phyloP scores from a whole-genome alignment of 305 asterid species.

The Coffea humblotiana region DNA sequence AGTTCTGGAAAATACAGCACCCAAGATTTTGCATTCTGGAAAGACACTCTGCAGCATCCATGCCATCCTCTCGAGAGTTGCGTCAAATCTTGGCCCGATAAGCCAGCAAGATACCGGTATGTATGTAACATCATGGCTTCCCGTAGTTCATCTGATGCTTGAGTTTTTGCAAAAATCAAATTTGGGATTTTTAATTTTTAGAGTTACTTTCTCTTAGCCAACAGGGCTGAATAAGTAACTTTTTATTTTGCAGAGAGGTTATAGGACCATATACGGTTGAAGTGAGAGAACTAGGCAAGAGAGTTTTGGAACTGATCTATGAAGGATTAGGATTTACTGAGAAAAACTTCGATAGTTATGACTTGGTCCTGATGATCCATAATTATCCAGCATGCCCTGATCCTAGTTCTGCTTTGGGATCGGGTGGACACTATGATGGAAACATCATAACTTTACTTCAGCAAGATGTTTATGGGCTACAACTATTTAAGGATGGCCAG shows the following conservation, averaged over 20 bases:
- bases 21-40: neutral
- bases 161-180: neutral
- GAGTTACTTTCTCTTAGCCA: too few relatives aligned
- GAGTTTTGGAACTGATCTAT: conserved; percentile 13
- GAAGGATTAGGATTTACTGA: conserved; percentile 11
- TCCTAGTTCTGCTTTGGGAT: conserved; percentile 12
- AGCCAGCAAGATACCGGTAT: conserved; percentile 10
- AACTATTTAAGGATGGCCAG: conserved; percentile 9
- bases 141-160: too few relatives aligned
- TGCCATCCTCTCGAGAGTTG: conserved; percentile 7
- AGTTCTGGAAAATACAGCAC: neutral
- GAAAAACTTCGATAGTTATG: neutral
- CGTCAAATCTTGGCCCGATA: conserved; percentile 12
- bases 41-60: conserved; percentile 13
- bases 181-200: too few relatives aligned
- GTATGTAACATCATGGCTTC: neutral
- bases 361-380: neutral
- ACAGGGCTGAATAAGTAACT: neutral
- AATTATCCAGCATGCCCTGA: conserved; percentile 11
- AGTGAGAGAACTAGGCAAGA: conserved; percentile 9
- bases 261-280: conserved; percentile 9
- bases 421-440: conserved; percentile 13
- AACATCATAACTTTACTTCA: conserved; percentile 14
- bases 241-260: conserved; percentile 2
- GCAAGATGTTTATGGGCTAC: conserved; percentile 18